Evolutionary conservation across 2,329 filamentous ascomycete genomes (phyloP).

Genomic region (Exophiala spinifera): DNA sequence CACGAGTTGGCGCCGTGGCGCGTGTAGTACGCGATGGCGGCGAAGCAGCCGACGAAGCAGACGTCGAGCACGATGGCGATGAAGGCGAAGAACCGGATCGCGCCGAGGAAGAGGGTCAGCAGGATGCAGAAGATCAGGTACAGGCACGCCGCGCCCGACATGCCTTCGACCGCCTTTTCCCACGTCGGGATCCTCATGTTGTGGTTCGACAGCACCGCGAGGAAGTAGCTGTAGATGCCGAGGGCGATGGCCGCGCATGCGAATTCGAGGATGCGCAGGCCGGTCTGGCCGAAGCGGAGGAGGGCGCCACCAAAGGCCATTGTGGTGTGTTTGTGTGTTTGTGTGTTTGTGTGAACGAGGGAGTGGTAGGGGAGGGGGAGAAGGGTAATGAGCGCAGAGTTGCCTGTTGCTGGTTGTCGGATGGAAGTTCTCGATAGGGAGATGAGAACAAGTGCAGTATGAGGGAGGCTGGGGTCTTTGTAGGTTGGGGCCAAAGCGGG

Average conservation of each 20-base stretch:
- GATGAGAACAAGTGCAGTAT: neutral
- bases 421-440: neutral
- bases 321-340: no score
- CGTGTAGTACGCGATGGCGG: conserved; percentile 76
- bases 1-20: conserved; percentile 67
- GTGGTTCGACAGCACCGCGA: conserved; percentile 68
- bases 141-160: conserved; percentile 69
- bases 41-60: conserved; percentile 70
- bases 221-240: conserved; percentile 79
- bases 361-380: no score
- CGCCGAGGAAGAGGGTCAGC: conserved; percentile 75
- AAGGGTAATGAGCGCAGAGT: no score
- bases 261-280: conserved; percentile 72
- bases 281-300: conserved; percentile 67
- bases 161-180: conserved; percentile 71
- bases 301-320: conserved; percentile 62
- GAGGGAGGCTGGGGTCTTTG: neutral
- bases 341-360: no score
- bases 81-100: conserved; percentile 68
- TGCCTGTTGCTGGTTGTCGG: no score
- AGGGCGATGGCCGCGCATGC: conserved; percentile 70
- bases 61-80: conserved; percentile 73
- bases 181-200: conserved; percentile 60
- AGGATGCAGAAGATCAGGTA: conserved; percentile 72
- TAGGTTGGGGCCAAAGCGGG: neutral